phyloP scores from a whole-genome alignment of 345 rosid genomes.

The Eucalyptus polyanthemos region DNA sequence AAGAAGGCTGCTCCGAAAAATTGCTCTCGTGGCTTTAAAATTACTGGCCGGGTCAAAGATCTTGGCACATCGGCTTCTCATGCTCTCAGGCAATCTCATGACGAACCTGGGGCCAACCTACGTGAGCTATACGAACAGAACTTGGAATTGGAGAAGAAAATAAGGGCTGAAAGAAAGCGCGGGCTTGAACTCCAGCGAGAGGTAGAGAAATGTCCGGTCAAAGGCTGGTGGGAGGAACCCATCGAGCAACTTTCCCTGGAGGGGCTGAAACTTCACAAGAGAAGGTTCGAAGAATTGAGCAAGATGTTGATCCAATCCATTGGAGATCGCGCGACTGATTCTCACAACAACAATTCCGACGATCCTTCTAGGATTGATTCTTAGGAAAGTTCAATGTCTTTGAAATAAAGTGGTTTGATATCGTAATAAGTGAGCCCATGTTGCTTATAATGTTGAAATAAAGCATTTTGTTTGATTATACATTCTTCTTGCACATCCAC shows the following conservation, averaged over 20 bases:
- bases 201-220: neutral
- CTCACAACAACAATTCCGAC: neutral
- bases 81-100: neutral
- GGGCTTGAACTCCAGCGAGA: neutral
- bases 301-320: neutral
- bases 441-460: neutral
- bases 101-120: neutral
- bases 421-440: neutral
- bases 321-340: neutral
- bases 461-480: neutral
- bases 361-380: neutral
- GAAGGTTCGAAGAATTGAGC: neutral
- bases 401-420: neutral
- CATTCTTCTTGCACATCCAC: neutral
- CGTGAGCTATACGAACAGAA: neutral
- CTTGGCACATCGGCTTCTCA: neutral
- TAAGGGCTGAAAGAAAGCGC: neutral
- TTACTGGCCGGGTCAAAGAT: neutral
- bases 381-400: neutral
- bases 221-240: neutral
- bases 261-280: neutral
- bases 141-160: neutral
- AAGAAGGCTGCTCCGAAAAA: neutral
- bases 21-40: neutral
- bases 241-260: neutral